Conservation (phyloP, 495 filamentous ascomycete species). For the Aspergillus campestris region DNA sequence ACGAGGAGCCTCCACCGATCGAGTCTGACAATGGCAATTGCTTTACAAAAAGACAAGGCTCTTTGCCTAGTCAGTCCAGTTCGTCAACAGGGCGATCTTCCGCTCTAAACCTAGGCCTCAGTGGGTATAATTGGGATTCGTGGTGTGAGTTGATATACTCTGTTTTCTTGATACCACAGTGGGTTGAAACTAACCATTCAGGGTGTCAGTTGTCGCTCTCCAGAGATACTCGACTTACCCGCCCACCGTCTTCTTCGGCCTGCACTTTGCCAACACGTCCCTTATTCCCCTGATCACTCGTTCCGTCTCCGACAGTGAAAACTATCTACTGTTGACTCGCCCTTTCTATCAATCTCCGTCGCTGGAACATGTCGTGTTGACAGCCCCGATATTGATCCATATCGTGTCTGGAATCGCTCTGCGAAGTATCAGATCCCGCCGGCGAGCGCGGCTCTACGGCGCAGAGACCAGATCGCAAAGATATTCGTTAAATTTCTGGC, state of each 20-base stretch:
- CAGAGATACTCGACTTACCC: constrained; percentile 86
- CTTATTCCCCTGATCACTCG: constrained; percentile 57
- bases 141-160: constrained; percentile 42
- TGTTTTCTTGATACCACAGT: constrained; percentile 1
- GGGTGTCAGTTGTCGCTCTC: constrained; percentile 56
- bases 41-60: constrained; percentile 31
- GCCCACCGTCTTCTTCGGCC: constrained; percentile 64
- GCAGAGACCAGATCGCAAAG: constrained; percentile 40
- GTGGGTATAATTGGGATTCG: constrained; percentile 50
- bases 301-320: constrained; percentile 44
- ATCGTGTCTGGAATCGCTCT: constrained; percentile 61
- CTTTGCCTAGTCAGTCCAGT: constrained; percentile 7
- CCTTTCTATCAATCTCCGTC: constrained; percentile 70
- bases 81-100: constrained; percentile 12
- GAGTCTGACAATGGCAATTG: constrained; percentile 49
- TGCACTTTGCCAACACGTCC: constrained; percentile 77
- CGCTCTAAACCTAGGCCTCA: constrained; percentile 44
- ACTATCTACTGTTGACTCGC: constrained; percentile 53
- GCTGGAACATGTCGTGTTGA: constrained; percentile 39
- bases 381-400: constrained; percentile 39
- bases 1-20: constrained; percentile 39
- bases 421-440: constrained; percentile 61
- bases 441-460: constrained; percentile 63
- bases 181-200: background rate
- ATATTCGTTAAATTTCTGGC: constrained; percentile 47